A percentile compares a stretch with the other conserved stretches of the same genome.
These are phyloP conservation scores for Dalbergia cochinchinensis DNA, from an alignment of 306 rosid genomes.

Conservation along the genomic window DNA sequence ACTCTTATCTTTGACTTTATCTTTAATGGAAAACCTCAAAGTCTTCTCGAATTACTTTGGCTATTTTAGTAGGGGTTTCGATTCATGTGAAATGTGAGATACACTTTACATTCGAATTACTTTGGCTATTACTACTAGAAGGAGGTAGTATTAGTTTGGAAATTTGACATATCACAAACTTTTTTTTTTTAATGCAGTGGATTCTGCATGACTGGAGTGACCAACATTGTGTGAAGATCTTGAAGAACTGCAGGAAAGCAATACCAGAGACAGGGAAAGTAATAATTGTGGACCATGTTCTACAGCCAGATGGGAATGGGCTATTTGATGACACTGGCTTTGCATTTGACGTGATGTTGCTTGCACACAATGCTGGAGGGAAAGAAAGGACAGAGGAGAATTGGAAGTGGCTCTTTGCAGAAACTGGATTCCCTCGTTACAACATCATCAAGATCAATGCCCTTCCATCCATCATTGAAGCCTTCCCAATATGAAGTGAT, in stretches of 20 bases:
- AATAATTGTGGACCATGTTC: slow-evolving; percentile 58
- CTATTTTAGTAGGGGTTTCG: too few relatives aligned
- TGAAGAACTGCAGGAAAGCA: slow-evolving; percentile 65
- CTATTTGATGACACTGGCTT: slow-evolving; percentile 52
- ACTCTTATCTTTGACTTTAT: too few relatives aligned
- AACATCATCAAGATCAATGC: slow-evolving; percentile 62
- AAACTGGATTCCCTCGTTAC: slow-evolving; percentile 62
- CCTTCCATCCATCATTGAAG: slow-evolving; percentile 56
- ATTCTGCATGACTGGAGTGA: slow-evolving; percentile 79
- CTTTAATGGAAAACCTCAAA: too few relatives aligned
- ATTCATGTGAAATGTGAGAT: too few relatives aligned
- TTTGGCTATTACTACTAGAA: too few relatives aligned
- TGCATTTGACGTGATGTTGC: slow-evolving; percentile 62
- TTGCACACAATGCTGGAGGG: slow-evolving; percentile 59
- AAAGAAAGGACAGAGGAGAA: slow-evolving; percentile 64
- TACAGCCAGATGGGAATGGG: slow-evolving; percentile 52
- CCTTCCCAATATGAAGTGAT: slow-evolving; percentile 44
- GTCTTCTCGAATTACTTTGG: too few relatives aligned
- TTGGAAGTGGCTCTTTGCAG: slow-evolving; percentile 58
- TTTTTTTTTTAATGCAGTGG: slow-evolving; percentile 49
- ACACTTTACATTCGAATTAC: too few relatives aligned
- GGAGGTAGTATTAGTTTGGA: too few relatives aligned
- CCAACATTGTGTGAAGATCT: slow-evolving; percentile 61
- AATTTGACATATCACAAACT: too few relatives aligned
- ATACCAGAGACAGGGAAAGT: slow-evolving; percentile 61